These are phyloP conservation scores for Triangularia verruculosa DNA, from an alignment of 2,329 filamentous ascomycete genomes.

Conservation along the genomic window DNA sequence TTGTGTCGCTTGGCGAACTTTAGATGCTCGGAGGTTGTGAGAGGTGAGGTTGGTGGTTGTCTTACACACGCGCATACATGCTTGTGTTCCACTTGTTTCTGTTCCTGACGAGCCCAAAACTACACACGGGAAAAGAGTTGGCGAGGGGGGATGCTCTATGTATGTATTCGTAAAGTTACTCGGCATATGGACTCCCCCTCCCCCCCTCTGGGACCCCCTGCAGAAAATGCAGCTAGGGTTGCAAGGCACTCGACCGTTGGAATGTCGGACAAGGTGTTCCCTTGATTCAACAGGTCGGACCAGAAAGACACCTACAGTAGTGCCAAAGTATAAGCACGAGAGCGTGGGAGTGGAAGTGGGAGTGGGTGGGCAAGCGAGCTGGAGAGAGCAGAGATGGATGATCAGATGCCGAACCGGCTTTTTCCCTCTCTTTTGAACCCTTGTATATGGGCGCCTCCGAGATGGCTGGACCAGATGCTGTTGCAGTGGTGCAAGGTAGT, in stretches of 20 bases:
- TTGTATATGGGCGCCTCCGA: slow-evolving; percentile 1
- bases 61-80: not conserved
- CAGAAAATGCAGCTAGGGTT: not conserved
- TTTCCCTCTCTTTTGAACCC: not conserved
- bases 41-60: not conserved
- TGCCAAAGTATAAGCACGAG: not conserved
- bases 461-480: slow-evolving; percentile 5
- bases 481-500: not conserved
- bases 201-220: not conserved
- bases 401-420: slow-evolving; percentile 20
- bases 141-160: not conserved
- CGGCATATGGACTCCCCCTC: not conserved
- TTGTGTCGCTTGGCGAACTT: not conserved
- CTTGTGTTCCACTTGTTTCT: not conserved
- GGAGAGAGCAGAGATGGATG: slow-evolving; percentile 3
- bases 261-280: slow-evolving; percentile 6
- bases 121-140: not conserved
- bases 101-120: not conserved
- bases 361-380: slow-evolving; percentile 4
- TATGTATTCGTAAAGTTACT: not conserved
- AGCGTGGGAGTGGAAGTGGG: not conserved
- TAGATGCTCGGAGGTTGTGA: not conserved
- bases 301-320: not conserved
- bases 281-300: not conserved
- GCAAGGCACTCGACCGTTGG: slow-evolving; percentile 2